Percentiles rank a stretch among this genome's conserved stretches.
Conservation (phyloP, 139 green algal species). For the Closterium sp. region DNA sequence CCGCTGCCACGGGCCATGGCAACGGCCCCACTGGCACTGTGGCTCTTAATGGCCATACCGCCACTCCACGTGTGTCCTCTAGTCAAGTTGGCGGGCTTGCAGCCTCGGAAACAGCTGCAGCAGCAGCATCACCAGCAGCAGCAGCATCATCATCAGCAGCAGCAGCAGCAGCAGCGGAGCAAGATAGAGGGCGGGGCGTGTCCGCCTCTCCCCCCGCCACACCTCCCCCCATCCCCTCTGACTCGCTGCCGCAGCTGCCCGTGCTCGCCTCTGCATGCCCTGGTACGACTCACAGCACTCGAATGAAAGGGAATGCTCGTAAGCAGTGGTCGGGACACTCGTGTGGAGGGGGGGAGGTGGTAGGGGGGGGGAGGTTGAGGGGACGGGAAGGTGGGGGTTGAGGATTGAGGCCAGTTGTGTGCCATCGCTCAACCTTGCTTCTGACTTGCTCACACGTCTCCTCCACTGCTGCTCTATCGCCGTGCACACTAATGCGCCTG, state of each 20-base stretch:
- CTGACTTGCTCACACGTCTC: no score
- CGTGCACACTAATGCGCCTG: neutral
- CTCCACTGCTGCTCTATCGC: no score
- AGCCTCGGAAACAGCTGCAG: neutral
- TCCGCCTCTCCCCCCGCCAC: neutral
- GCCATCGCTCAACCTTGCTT: no score
- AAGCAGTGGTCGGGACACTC: neutral
- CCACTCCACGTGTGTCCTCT: neutral
- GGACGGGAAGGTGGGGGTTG: no score
- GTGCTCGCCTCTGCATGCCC: slow-evolving; percentile 88
- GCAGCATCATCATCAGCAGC: neutral
- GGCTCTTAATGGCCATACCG: neutral
- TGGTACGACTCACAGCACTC: slow-evolving; percentile 51
- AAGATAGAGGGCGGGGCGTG: neutral
- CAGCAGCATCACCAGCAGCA: slow-evolving; percentile 15
- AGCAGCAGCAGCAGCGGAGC: neutral
- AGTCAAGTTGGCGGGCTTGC: neutral
- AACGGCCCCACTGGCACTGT: no score
- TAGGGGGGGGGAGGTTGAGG: neutral
- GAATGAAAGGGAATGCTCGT: no score
- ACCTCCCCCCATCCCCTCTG: neutral
- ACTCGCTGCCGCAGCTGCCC: slow-evolving; percentile 58
- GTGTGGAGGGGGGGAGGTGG: no score
- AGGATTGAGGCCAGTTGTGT: no score
- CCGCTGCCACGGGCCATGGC: no score